Conservation (phyloP, 495 filamentous ascomycete species). For the Penicillium bovifimosum region DNA sequence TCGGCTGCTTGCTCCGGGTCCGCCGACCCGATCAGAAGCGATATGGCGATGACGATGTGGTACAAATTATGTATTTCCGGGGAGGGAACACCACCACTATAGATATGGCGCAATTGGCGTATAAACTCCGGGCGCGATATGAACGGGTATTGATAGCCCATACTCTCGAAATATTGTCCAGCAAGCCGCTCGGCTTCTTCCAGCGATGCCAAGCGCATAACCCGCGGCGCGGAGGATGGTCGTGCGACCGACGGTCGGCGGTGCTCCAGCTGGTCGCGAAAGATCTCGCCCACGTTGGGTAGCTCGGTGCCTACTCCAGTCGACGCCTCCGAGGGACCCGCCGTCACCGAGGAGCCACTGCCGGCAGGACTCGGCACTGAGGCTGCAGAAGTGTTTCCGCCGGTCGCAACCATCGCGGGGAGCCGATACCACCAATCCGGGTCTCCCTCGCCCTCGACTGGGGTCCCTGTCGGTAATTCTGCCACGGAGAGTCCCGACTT, state of each 20-base stretch:
- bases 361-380: constrained; percentile 21
- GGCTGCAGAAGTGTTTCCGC: constrained; percentile 14
- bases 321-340: constrained; percentile 20
- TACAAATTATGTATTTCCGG: constrained; percentile 38
- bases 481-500: constrained; percentile 37
- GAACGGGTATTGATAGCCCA: constrained; percentile 44
- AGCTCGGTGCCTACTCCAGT: constrained; percentile 29
- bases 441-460: constrained; percentile 35
- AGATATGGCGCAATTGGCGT: constrained; percentile 34
- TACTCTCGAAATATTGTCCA: constrained; percentile 39
- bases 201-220: constrained; percentile 35
- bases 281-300: constrained; percentile 43
- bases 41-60: constrained; percentile 40
- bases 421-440: constrained; percentile 42
- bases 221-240: constrained; percentile 31
- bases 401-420: constrained; percentile 37
- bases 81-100: constrained; percentile 30
- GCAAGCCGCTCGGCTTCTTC: constrained; percentile 37
- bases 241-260: constrained; percentile 37
- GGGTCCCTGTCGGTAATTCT: constrained; percentile 30
- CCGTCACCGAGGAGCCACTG: constrained; percentile 18
- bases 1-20: constrained; percentile 32
- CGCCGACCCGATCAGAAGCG: constrained; percentile 34
- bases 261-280: constrained; percentile 42
- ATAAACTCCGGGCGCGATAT: constrained; percentile 37